Percentiles rank a stretch among this genome's conserved stretches.
Conservation (phyloP, 2,329 filamentous ascomycete genomes). For the Coniella vitis region DNA sequence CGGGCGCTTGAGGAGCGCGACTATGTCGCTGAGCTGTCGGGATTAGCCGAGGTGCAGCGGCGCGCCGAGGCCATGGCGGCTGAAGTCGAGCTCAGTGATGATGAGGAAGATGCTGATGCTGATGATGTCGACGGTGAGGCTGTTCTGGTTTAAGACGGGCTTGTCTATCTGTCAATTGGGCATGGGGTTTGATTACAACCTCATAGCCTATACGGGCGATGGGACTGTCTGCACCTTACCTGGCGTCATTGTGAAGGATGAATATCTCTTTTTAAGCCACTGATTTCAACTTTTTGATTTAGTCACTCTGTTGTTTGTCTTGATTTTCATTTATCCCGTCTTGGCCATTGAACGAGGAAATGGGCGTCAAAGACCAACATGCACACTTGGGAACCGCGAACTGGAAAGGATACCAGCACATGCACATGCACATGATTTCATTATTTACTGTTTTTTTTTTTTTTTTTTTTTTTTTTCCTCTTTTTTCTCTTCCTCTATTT, state of each 20-base stretch:
- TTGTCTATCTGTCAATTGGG: background rate
- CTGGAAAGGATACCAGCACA: background rate
- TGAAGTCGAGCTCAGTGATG: constrained; percentile 56
- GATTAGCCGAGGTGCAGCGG: constrained; percentile 64
- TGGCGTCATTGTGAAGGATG: no score
- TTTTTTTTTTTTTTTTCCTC: background rate
- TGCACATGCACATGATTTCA: no score
- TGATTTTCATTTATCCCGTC: no score
- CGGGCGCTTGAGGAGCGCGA: constrained; percentile 67
- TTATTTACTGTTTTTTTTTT: background rate
- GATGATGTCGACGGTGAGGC: constrained; percentile 41
- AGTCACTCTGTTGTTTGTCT: no score
- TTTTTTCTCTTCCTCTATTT: background rate
- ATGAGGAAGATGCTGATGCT: constrained; percentile 29
- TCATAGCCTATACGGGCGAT: no score
- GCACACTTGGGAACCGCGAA: no score
- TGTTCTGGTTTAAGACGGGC: constrained; percentile 35
- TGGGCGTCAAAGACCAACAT: no score
- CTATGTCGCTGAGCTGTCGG: constrained; percentile 71
- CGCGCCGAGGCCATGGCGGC: constrained; percentile 44
- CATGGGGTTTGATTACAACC: no score
- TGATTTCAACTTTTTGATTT: no score
- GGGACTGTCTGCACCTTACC: no score
- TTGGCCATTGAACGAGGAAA: no score
- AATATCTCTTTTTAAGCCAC: no score